Evolutionary conservation across 495 filamentous ascomycete genomes (phyloP).

Genomic region (Acidiella bohemica): DNA sequence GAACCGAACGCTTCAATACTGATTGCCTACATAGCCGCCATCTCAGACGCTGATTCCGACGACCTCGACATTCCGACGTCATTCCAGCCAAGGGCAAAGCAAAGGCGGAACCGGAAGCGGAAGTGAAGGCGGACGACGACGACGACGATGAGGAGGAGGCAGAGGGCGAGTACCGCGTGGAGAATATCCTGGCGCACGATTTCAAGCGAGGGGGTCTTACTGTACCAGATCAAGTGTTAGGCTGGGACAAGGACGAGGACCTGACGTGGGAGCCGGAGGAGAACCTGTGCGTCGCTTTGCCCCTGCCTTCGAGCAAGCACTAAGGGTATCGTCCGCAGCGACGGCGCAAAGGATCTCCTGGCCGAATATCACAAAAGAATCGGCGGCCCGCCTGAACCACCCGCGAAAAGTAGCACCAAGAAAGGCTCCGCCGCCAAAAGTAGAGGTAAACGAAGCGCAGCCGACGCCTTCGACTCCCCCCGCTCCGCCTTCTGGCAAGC

Average conservation of each 20-base stretch:
- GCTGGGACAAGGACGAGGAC: slow-evolving; percentile 42
- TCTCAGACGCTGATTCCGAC: slow-evolving; percentile 27
- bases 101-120: slow-evolving; percentile 27
- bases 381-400: slow-evolving; percentile 40
- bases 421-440: slow-evolving; percentile 18
- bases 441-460: slow-evolving; percentile 26
- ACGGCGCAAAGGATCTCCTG: slow-evolving; percentile 41
- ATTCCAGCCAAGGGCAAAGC: slow-evolving; percentile 19
- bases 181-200: slow-evolving; percentile 40
- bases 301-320: too few relatives aligned
- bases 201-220: slow-evolving; percentile 33
- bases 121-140: slow-evolving; percentile 25
- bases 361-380: slow-evolving; percentile 41
- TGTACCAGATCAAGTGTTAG: slow-evolving; percentile 49
- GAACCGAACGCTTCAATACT: not conserved
- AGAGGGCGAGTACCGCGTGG: slow-evolving; percentile 41
- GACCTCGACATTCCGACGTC: slow-evolving; percentile 25
- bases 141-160: slow-evolving; percentile 34
- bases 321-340: too few relatives aligned
- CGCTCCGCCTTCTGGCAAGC: slow-evolving; percentile 13
- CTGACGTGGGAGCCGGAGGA: slow-evolving; percentile 48
- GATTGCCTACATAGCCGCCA: slow-evolving; percentile 20
- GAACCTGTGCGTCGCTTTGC: slow-evolving; percentile 36
- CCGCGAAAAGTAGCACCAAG: slow-evolving; percentile 4
- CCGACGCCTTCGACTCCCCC: slow-evolving; percentile 11